phyloP scores from a whole-genome alignment of 2,329 filamentous ascomycete genomes.

The Colletotrichum spaethianum region DNA sequence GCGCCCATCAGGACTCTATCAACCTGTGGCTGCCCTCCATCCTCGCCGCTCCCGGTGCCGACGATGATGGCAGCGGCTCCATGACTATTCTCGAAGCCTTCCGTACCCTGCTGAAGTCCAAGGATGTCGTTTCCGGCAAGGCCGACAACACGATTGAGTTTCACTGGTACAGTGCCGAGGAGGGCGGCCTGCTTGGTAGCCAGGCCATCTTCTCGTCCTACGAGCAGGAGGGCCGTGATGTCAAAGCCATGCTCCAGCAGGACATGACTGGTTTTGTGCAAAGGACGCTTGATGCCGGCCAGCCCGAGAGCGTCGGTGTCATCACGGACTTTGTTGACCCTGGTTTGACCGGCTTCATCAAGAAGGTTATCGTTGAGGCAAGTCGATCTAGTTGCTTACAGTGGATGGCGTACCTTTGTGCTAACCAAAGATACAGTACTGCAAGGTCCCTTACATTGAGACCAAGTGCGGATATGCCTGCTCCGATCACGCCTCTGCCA shows the following conservation, averaged over 20 bases:
- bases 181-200: constrained; percentile 88
- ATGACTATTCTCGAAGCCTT: constrained; percentile 96
- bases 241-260: constrained; percentile 98
- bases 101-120: constrained; percentile 81
- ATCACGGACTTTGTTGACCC: constrained; percentile 93
- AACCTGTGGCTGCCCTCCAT: constrained; percentile 91
- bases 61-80: constrained; percentile 93
- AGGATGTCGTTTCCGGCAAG: constrained; percentile 78
- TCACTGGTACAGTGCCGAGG: constrained; percentile 95
- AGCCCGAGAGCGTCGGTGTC: constrained; percentile 89
- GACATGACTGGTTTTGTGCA: constrained; percentile 96
- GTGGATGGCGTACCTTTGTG: constrained; percentile 44
- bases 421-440: constrained; percentile 72
- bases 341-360: constrained; percentile 89
- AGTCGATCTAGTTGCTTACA: constrained; percentile 35
- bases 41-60: constrained; percentile 90
- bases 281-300: constrained; percentile 84
- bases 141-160: constrained; percentile 93
- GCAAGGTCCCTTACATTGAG: constrained; percentile 86
- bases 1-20: constrained; percentile 95
- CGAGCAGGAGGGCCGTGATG: constrained; percentile 77
- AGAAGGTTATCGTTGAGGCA: constrained; percentile 82
- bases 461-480: constrained; percentile 93
- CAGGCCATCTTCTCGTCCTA: constrained; percentile 92
- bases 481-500: constrained; percentile 81